Evolutionary conservation across 2,329 filamentous ascomycete species (phyloP).

Genomic region (Nannizziopsis arthrosporioides): DNA sequence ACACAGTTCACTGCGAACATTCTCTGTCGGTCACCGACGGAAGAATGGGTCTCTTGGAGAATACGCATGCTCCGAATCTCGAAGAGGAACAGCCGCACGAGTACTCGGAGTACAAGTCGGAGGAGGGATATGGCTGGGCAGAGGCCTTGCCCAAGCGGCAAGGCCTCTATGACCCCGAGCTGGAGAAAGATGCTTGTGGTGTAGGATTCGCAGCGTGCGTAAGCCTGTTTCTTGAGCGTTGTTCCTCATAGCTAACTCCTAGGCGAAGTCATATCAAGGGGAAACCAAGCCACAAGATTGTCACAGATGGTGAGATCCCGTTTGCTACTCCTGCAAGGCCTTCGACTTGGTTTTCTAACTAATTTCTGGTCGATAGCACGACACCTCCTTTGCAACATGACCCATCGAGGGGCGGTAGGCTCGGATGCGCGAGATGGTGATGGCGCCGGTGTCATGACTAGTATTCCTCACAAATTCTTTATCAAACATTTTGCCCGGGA

Average conservation of each 20-base stretch:
- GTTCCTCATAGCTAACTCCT: neutral
- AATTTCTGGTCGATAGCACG: conserved; percentile 46
- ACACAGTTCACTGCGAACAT: conserved; percentile 14
- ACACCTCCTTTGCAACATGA: conserved; percentile 98
- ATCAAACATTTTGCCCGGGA: conserved; percentile 95
- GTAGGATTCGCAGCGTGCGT: conserved; percentile 95
- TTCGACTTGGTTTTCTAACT: neutral
- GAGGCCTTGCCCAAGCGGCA: conserved; percentile 93
- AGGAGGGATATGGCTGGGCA: conserved; percentile 76
- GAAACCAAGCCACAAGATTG: conserved; percentile 92
- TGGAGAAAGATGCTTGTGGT: conserved; percentile 99
- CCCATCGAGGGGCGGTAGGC: conserved; percentile 93
- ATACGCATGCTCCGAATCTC: conserved; percentile 38
- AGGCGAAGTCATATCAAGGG: conserved; percentile 74
- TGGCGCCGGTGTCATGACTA: conserved; percentile 98
- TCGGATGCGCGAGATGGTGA: conserved; percentile 97
- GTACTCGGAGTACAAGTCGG: conserved; percentile 44
- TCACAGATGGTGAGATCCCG: conserved; percentile 74
- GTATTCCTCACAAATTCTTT: conserved; percentile 96
- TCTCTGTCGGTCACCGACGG: conserved; percentile 33
- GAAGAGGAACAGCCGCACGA: conserved; percentile 36
- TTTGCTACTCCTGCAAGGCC: neutral
- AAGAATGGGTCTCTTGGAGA: conserved; percentile 43
- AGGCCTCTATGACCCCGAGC: conserved; percentile 90
- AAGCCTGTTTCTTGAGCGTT: neutral